Evolutionary conservation across 345 rosid genomes (phyloP).

Genomic region (Hibiscus mutabilis): DNA sequence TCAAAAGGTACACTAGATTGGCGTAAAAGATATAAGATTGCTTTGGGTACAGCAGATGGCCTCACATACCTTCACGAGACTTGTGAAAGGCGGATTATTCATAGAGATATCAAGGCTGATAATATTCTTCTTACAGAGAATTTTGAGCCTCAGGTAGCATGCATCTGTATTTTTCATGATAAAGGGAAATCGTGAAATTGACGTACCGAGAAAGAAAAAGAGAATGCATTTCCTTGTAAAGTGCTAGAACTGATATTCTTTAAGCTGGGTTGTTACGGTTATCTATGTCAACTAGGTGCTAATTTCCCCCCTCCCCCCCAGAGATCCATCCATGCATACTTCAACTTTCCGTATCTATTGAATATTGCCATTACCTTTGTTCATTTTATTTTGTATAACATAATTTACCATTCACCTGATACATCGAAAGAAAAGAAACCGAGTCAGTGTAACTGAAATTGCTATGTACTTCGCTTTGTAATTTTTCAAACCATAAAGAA

Average conservation of each 20-base stretch:
- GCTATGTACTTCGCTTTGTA: background rate
- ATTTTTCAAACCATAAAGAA: background rate
- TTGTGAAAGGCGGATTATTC: conserved; percentile 84
- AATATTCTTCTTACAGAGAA: conserved; percentile 84
- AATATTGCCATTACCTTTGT: background rate
- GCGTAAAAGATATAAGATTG: conserved; percentile 76
- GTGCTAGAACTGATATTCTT: background rate
- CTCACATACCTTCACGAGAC: conserved; percentile 76
- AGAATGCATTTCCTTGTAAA: background rate
- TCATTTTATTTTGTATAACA: background rate
- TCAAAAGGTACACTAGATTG: conserved; percentile 51
- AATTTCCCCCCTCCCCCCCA: background rate
- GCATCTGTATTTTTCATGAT: conserved; percentile 4
- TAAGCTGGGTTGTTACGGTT: conserved; percentile 1
- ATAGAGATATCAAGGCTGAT: conserved; percentile 91
- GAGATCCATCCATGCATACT: background rate
- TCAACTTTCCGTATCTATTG: background rate
- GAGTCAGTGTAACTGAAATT: background rate
- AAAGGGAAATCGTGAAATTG: background rate
- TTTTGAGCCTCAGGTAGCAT: conserved; percentile 70
- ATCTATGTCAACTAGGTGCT: background rate
- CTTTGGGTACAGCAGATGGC: conserved; percentile 80
- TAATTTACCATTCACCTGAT: background rate
- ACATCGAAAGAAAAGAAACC: background rate
- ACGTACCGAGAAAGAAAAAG: background rate